These are phyloP conservation scores for Eucalyptus camaldulensis DNA, from an alignment of 345 rosid genomes.

Conservation along the genomic window DNA sequence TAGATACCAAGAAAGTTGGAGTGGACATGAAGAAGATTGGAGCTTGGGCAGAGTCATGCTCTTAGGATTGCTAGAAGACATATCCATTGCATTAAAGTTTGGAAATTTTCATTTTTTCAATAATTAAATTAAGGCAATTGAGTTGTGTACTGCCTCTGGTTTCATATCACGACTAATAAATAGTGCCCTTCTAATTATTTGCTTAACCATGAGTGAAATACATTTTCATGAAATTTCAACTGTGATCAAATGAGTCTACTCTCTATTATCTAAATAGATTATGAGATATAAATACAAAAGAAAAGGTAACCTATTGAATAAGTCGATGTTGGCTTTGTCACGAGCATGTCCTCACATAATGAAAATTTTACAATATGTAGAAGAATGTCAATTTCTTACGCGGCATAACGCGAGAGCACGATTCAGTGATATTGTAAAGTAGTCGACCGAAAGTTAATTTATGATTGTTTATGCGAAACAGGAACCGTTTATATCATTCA, in stretches of 20 bases:
- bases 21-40: neutral
- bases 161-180: neutral
- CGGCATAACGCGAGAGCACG: fast-evolving
- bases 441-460: too few species aligned
- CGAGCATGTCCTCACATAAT: neutral
- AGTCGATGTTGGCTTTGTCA: conserved; percentile 17
- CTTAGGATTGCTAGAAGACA: neutral
- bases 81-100: neutral
- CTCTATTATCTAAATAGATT: neutral
- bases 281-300: neutral
- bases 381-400: neutral
- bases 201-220: neutral
- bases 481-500: too few species aligned
- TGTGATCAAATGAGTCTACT: neutral
- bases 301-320: too few species aligned
- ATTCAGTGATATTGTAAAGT: too few species aligned
- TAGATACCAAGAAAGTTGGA: neutral
- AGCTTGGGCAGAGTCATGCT: neutral
- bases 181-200: neutral
- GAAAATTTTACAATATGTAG: neutral
- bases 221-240: neutral
- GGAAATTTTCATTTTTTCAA: too few species aligned
- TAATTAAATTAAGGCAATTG: neutral
- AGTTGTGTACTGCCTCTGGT: neutral
- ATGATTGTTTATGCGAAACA: too few species aligned